Base-by-base conservation (phyloP, 192 early-diverging fungal species). In the Gryganskiella cystojenkinii region DNA sequence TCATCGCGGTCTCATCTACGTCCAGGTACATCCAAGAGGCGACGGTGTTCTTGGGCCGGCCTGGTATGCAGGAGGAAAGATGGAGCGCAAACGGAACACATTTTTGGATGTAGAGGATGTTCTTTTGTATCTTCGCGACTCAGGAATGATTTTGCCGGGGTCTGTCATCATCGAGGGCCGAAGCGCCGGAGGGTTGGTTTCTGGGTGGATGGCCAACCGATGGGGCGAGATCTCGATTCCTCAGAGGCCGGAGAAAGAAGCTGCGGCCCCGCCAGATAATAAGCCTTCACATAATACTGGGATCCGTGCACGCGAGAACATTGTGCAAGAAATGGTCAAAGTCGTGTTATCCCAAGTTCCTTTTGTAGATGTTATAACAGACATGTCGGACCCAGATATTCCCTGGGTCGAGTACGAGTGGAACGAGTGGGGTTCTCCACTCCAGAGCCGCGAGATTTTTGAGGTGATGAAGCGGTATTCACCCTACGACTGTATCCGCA, bases 331-430 rank as follows among this genome's bases (percentile, higher is more conserved):
- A 63, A 67, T 80, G 79, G 79, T 80, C 20, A 70, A 67, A 19
- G 79, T 62, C 0, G 70, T 80, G 13, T n/a, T 80, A 20, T 35
- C 79, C 0, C 69, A 80, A 24, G 79, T 67, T 2, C 79, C 79
- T 8, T 80, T 80, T 22, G 6, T 80, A 34, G 79, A 80, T 30
- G 79, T 80, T 30, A 80, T 80, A 49, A 45, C 70, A 9, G 64
- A 37, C n/a, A 80, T 72, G 79, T 22, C 62, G 20, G 70, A 80
- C 25, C 49, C 61, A 10, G 47, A 67, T 20, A 54, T 80, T 13
- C 63, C 69, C 2, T 80, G 79, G 79, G 70, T 67, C 3, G 79
- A 71, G 28, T 80, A 80, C 28, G 79, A 80, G 43, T 67, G 78
- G 78, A 34, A 24, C n/a, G 78, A 80, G 30, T 80, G 79, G 79